phyloP scores from a whole-genome alignment of 2,329 filamentous ascomycete species.

The Trichoderma polysporum region DNA sequence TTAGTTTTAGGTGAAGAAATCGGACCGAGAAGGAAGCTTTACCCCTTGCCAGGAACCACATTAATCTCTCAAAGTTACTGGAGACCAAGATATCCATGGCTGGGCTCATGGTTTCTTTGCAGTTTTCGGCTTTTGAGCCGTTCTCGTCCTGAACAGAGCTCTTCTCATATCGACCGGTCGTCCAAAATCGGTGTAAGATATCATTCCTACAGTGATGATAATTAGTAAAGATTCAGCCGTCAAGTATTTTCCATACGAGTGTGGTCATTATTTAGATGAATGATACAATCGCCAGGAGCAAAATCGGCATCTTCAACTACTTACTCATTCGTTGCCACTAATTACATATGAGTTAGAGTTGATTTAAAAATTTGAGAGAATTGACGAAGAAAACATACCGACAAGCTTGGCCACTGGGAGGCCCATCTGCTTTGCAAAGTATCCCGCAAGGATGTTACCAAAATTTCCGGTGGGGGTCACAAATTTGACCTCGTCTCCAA shows the following conservation, averaged over 20 bases:
- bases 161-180: conserved; percentile 87
- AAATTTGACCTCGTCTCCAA: conserved; percentile 72
- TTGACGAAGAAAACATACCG: conserved; percentile 54
- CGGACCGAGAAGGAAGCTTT: background rate
- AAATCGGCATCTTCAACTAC: background rate
- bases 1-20: conserved; percentile 42
- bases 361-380: accelerated
- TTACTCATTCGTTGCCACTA: conserved; percentile 66
- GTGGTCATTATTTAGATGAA: background rate
- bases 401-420: conserved; percentile 85
- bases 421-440: conserved; percentile 89
- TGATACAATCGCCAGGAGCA: no score
- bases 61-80: conserved; percentile 91
- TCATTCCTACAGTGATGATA: conserved; percentile 60
- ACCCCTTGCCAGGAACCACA: conserved; percentile 77
- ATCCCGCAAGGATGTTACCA: conserved; percentile 89
- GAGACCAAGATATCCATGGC: conserved; percentile 98
- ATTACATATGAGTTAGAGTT: background rate
- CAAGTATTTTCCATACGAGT: background rate
- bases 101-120: conserved; percentile 72
- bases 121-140: conserved; percentile 44
- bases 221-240: background rate
- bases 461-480: conserved; percentile 97
- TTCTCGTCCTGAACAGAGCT: conserved; percentile 39
- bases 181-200: conserved; percentile 94